These are phyloP conservation scores for Leptomonas pyrrhocoris DNA, from an alignment of 208 protist species.

Conservation along the genomic window DNA sequence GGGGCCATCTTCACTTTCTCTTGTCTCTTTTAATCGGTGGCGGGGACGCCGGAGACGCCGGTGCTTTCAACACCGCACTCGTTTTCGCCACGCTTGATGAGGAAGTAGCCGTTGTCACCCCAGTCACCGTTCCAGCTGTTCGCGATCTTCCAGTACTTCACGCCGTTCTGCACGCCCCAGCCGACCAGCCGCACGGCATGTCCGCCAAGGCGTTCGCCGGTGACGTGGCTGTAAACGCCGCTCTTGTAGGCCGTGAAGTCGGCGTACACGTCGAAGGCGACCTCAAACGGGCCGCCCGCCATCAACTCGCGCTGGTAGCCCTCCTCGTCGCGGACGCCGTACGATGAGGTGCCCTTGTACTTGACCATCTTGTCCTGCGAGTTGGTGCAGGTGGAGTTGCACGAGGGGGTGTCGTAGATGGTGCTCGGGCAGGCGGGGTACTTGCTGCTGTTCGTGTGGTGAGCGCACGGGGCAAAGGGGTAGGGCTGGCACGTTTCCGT, in stretches of 20 bases:
- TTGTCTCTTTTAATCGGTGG: constrained; percentile 5
- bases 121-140: constrained; percentile 92
- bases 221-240: constrained; percentile 89
- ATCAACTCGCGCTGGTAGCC: constrained; percentile 86
- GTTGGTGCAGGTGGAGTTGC: constrained; percentile 67
- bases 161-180: constrained; percentile 78
- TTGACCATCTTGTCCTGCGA: constrained; percentile 30
- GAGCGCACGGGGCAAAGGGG: constrained; percentile 72
- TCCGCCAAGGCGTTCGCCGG: constrained; percentile 65
- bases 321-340: constrained; percentile 57
- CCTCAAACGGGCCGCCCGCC: constrained; percentile 87
- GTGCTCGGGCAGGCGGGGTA: constrained; percentile 69
- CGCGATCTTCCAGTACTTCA: constrained; percentile 89
- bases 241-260: constrained; percentile 91
- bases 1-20: background rate
- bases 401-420: constrained; percentile 78
- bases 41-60: constrained; percentile 56
- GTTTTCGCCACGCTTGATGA: constrained; percentile 70
- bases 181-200: constrained; percentile 90
- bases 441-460: constrained; percentile 61
- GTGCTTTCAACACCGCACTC: constrained; percentile 82
- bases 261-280: constrained; percentile 88
- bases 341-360: constrained; percentile 61
- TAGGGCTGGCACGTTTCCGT: constrained; percentile 86
- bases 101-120: constrained; percentile 89